Evolutionary conservation across 208 protist genomes (phyloP).

Genomic region (Leishmania major): DNA sequence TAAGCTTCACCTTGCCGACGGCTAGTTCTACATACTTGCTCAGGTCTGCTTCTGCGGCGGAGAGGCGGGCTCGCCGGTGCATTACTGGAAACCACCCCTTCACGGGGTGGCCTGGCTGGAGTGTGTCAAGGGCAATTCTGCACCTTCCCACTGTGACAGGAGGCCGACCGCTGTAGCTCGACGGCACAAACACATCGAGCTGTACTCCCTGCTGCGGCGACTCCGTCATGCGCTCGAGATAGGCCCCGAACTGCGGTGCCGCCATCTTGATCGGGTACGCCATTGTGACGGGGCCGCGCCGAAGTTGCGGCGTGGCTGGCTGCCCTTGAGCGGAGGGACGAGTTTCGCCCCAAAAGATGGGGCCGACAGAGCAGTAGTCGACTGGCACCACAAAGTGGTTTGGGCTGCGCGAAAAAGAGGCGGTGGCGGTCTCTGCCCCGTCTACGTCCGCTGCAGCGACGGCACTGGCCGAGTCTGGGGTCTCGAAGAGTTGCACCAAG

Average conservation of each 20-base stretch:
- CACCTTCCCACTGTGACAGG: slow-evolving; percentile 65
- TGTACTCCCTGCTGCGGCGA: slow-evolving; percentile 66
- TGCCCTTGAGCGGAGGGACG: slow-evolving; percentile 58
- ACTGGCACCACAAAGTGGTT: slow-evolving; percentile 73
- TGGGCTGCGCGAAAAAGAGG: slow-evolving; percentile 21
- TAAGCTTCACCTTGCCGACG: slow-evolving; percentile 61
- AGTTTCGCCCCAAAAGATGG: slow-evolving; percentile 82
- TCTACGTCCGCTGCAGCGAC: not conserved
- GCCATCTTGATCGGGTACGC: slow-evolving; percentile 82
- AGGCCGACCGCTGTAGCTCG: slow-evolving; percentile 77
- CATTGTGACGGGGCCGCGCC: slow-evolving; percentile 50
- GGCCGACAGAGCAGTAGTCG: slow-evolving; percentile 77
- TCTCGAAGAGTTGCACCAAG: slow-evolving; percentile 40
- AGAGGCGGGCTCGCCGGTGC: slow-evolving; percentile 34
- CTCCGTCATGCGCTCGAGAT: slow-evolving; percentile 63
- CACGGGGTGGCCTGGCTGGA: slow-evolving; percentile 44
- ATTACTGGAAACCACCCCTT: slow-evolving; percentile 76
- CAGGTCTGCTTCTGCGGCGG: not conserved
- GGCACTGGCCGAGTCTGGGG: not conserved
- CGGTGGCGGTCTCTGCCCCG: not conserved
- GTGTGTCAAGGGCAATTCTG: slow-evolving; percentile 51
- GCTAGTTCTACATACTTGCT: slow-evolving; percentile 20
- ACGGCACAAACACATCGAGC: slow-evolving; percentile 78
- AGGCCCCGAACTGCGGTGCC: slow-evolving; percentile 53
- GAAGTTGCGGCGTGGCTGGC: slow-evolving; percentile 64